phyloP scores from a whole-genome alignment of 1,284 basidiomycete species.

The Ganoderma lucidum region DNA sequence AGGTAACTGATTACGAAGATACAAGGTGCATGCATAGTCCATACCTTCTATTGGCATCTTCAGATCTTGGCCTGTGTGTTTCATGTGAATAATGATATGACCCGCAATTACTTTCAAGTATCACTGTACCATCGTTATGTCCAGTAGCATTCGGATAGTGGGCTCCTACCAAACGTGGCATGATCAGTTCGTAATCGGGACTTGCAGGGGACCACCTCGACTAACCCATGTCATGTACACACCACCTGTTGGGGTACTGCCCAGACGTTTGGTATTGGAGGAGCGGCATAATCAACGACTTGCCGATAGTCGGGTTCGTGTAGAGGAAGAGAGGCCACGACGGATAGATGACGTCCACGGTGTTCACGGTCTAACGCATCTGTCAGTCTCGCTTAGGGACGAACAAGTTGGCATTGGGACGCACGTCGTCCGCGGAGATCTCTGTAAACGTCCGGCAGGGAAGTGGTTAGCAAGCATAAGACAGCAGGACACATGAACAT shows the following conservation, averaged over 20 bases:
- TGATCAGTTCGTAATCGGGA: conserved; percentile 9
- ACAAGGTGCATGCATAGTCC: not conserved
- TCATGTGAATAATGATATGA: conserved; percentile 5
- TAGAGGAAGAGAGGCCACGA: conserved; percentile 73
- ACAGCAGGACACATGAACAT: conserved; percentile 7
- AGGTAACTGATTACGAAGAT: not conserved
- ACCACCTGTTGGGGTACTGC: conserved; percentile 70
- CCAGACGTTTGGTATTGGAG: conserved; percentile 72
- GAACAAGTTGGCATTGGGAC: conserved; percentile 33
- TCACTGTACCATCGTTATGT: conserved; percentile 59
- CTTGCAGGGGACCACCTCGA: not conserved
- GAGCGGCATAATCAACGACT: conserved; percentile 66
- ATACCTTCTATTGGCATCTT: conserved; percentile 68
- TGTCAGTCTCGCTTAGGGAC: conserved; percentile 6
- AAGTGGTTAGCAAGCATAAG: not conserved
- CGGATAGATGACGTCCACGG: conserved; percentile 80
- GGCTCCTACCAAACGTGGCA: conserved; percentile 41
- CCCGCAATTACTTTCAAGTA: not conserved
- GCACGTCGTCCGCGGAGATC: conserved; percentile 71
- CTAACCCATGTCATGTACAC: conserved; percentile 67
- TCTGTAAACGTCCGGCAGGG: conserved; percentile 46
- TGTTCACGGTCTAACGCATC: conserved; percentile 64
- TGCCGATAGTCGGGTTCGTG: conserved; percentile 65
- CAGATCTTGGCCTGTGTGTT: conserved; percentile 54
- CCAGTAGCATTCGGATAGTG: conserved; percentile 58